Evolutionary conservation across 805 yeast species (phyloP), one percentile per base, ranked within the genome.

Genomic region (Alloascoidea africana): DNA sequence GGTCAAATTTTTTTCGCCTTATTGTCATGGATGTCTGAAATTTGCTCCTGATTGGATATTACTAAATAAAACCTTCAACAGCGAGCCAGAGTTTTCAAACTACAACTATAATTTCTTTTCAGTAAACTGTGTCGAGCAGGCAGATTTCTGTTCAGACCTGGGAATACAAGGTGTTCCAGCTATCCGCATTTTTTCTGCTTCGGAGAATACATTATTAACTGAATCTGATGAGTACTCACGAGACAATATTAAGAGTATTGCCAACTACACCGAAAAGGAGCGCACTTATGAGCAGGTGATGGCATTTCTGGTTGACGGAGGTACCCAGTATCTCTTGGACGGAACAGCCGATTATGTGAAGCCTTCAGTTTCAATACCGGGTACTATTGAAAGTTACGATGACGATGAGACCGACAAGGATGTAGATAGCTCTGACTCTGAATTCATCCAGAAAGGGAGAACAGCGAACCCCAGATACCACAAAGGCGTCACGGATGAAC

Each of bases 71-170:
- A 23, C 30, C 8, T 23, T 23, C n/a, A 23, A 23, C n/a, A n/a
- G 30, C n/a, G 30, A 23, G 8, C 13, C 8, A 23, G n/a, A 23
- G n/a, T 23, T 23, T 23, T 8, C 8, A 8, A 23, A 23, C n/a
- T 23, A 23, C n/a, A 23, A 23, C n/a, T n/a, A 8, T 8, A 23
- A 23, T 23, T 23, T 23, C 30, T n/a, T 8, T 23, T 23, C 30
- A 23, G 30, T 23, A 8, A 23, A 23, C n/a, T 23, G 30, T 23
- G 30, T n/a, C n/a, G 30, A 23, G n/a, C 30, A 23, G n/a, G 30
- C 13, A 8, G 30, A 23, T 23, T n/a, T 23, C 30, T 23, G 30
- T 23, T 8, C 8, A n/a, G 8, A 8, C 8, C 8, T 8, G 30
- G n/a, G n/a, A 23, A 8, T 23, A 23, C 30, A n/a, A 8, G 30